phyloP scores from a whole-genome alignment of 352 stramenopile species.

The Pythium aphanidermatum region DNA sequence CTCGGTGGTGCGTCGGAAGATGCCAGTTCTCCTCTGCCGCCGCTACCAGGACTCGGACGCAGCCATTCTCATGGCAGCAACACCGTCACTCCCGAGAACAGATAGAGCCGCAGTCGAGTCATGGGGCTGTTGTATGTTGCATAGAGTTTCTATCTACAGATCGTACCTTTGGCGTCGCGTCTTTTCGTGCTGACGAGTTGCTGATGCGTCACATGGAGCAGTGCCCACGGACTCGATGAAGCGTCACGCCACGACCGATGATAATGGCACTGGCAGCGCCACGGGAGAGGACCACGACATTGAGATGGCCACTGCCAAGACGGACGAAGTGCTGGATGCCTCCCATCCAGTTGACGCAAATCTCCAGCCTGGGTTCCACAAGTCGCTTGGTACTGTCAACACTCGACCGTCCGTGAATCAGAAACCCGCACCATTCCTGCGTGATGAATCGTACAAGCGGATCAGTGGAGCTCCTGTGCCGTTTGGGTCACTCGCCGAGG shows the following conservation, averaged over 20 bases:
- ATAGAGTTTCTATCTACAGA: no score
- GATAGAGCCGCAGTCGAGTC: no score
- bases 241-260: slow-evolving; percentile 22
- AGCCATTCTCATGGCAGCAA: no score
- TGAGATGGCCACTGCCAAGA: slow-evolving; percentile 18
- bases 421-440: slow-evolving; percentile 13
- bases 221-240: no score
- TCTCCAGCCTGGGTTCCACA: slow-evolving; percentile 4
- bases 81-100: no score
- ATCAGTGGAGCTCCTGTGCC: slow-evolving; percentile 29
- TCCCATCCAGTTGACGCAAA: no score
- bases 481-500: slow-evolving; percentile 51
- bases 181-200: slow-evolving; percentile 17
- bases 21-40: no score
- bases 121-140: no score
- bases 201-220: no score
- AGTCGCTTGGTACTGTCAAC: slow-evolving; percentile 17
- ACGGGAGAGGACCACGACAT: slow-evolving; percentile 20
- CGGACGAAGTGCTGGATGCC: slow-evolving; percentile 7
- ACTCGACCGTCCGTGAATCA: neutral
- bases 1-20: no score
- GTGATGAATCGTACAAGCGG: slow-evolving; percentile 36
- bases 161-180: slow-evolving; percentile 14
- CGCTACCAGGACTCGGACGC: no score
- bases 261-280: slow-evolving; percentile 14